These are phyloP conservation scores for Pichia sorboxylosa DNA, from an alignment of 1,139 yeast species.

Conservation along the genomic window DNA sequence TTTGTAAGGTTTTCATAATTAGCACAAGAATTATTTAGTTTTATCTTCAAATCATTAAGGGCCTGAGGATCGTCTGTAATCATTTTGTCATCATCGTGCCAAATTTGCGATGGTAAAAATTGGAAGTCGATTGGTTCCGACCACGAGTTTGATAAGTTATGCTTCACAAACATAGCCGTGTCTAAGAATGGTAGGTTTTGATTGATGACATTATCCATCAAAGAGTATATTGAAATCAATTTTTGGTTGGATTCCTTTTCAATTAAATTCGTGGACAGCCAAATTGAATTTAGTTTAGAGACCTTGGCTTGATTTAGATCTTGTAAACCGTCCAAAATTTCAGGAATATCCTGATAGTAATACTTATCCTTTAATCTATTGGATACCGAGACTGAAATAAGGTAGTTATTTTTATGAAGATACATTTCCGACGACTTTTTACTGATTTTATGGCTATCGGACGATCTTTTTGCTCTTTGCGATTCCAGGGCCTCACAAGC, in stretches of 20 bases:
- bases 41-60: conserved; percentile 50
- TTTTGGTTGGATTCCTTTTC: conserved; percentile 51
- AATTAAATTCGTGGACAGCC: conserved; percentile 50
- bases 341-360: conserved; percentile 89
- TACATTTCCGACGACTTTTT: conserved; percentile 77
- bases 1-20: conserved; percentile 35
- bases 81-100: conserved; percentile 93
- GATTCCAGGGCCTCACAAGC: conserved; percentile 72
- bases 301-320: conserved; percentile 76
- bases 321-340: conserved; percentile 75
- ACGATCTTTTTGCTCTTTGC: conserved; percentile 57
- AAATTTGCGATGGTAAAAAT: conserved; percentile 80
- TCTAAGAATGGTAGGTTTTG: conserved; percentile 71
- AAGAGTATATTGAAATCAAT: conserved; percentile 40
- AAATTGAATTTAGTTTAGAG: conserved; percentile 54
- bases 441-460: conserved; percentile 44
- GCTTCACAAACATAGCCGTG: conserved; percentile 86
- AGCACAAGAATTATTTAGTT: conserved; percentile 39
- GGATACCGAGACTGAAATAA: conserved; percentile 71
- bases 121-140: conserved; percentile 75
- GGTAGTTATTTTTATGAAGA: conserved; percentile 68
- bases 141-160: conserved; percentile 68
- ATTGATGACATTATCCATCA: conserved; percentile 45
- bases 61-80: conserved; percentile 41
- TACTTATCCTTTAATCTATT: conserved; percentile 88